Base-by-base conservation (phyloP, 192 early-diverging fungal genomes). In the Coemansia sp. region DNA sequence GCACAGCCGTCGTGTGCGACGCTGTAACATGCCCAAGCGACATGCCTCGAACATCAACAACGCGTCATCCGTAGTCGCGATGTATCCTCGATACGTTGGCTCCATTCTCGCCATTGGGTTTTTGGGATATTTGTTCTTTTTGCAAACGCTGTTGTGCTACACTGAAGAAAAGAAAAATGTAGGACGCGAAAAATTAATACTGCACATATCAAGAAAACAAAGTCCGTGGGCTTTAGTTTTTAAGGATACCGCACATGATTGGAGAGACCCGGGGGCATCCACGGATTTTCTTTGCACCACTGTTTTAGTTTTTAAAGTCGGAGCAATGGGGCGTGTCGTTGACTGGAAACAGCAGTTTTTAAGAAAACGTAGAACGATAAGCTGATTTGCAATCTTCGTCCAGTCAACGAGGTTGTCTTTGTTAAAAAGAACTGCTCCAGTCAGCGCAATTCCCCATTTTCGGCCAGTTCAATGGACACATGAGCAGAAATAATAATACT, bases 1-100 rank as follows among this genome's bases (percentile, higher is more conserved):
- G 23, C 86, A 84, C 7, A 95, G 76, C 25, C 93, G 81, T 3
- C 89, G 81, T 53, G 84, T 89, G 15, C 93, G 85, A 20, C 92
- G 76, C 34, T 79, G 67, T 40, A 93, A 75, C 5, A 84, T 78
- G 23, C 84, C 84, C 24, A 83, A 56, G 44, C 91, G 88, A 52
- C 92, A 94, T 9, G 93, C 93, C 76, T 96, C 93, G 70, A 95
- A 92, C 34, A 95, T 65, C 42, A 93, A 71, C 18, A 95, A 84
- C 1, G 93, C 93, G 62, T 95, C 93, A 67, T 93, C 88, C 23
- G 92, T 85, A 6, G 90, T 83, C 61, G 90, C 88, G 38, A 95
- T 83, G 56, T 84, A 87, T 48, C 92, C 93, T 67, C 69, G 80
- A 56, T 88, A 93, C 7, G 90, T 89, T 8, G 66, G 42, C 12